phyloP scores from a whole-genome alignment of 1,139 yeast genomes.

The Maudiozyma humilis region DNA sequence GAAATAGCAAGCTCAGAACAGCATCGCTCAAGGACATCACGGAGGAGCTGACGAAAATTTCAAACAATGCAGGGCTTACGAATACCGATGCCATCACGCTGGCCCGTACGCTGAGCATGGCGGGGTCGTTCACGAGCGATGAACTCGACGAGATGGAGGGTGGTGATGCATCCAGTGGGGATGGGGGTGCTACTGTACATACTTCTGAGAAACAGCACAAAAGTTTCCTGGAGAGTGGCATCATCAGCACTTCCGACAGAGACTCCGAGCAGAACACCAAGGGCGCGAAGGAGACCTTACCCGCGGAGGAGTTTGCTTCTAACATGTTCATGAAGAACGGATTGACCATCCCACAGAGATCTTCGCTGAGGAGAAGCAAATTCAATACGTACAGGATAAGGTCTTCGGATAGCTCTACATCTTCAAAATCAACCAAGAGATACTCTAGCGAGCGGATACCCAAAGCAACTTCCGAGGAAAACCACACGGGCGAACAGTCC shows the following conservation, averaged over 20 bases:
- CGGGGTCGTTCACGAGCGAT: constrained; percentile 16
- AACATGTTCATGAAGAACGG: constrained; percentile 25
- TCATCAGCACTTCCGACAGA: background rate
- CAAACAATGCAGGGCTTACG: constrained; percentile 64
- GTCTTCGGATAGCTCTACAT: constrained; percentile 6
- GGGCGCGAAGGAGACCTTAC: constrained; percentile 5
- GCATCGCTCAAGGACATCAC: constrained; percentile 57
- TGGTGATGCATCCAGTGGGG: constrained; percentile 7
- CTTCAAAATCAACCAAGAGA: constrained; percentile 1
- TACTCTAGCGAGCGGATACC: background rate
- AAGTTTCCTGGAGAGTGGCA: background rate
- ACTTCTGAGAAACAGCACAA: background rate
- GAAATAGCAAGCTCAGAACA: constrained; percentile 3
- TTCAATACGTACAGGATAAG: constrained; percentile 27
- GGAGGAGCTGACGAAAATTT: constrained; percentile 54
- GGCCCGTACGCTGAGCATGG: constrained; percentile 51
- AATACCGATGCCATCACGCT: constrained; percentile 67
- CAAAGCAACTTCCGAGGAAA: background rate
- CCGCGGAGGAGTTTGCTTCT: constrained; percentile 21
- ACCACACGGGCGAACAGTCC: background rate
- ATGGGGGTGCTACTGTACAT: background rate
- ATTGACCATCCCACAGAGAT: constrained; percentile 25
- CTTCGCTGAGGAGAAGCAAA: constrained; percentile 29
- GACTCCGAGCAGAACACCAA: background rate
- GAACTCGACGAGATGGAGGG: background rate